Evolutionary conservation across 371 early-diverging fungal species (phyloP), one percentile per base, ranked within the genome.

Genomic region (Entomophthora muscae): DNA sequence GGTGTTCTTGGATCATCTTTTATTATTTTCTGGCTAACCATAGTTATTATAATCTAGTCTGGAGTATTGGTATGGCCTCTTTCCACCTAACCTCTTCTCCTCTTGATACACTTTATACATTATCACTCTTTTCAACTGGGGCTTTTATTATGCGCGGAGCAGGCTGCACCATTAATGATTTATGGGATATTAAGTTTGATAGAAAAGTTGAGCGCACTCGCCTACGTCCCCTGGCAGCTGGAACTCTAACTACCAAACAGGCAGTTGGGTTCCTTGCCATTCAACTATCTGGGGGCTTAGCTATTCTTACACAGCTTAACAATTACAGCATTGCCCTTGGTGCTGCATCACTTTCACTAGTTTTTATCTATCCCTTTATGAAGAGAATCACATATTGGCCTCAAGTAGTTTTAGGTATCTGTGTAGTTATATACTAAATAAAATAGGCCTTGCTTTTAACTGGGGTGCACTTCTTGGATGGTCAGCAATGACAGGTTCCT

Each of bases 351-450:
- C 71, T 95, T 32, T 77, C 80, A 0, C 72, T 91, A 0, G 93
- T 95, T 0, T 78, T 77, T 0, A 74, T 83, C 0, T 97, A 97
- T 69, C 96, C 98, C n/a, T 75, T 88, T 17, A 91, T 94, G 93
- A 97, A 97, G 69, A 83, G 96, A 1, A 71, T 94, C 52, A 95
- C 96, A 0, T 91, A 90, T 69, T 95, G 92, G 92, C 95, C 96
- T 1, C 97, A 96, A 66, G 68, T 80, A 0, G 85, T 93, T 0
- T 77, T 95, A n/a, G 84, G 76, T 72, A 65, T 21, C 32, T 57
- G n/a, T n/a, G n/a, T n/a, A n/a, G n/a, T n/a, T n/a, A n/a, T n/a
- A 28, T 28, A 27, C 5, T n/a, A 13, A 13, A 28, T 10, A 52
- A 13, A 31, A 33, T n/a, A 61, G 89, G 95, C 0, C 65, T 93